A percentile compares a stretch with the other conserved stretches of the same genome.
phyloP scores from a whole-genome alignment of 192 early-diverging fungal species.

The Coemansia aciculifera region DNA sequence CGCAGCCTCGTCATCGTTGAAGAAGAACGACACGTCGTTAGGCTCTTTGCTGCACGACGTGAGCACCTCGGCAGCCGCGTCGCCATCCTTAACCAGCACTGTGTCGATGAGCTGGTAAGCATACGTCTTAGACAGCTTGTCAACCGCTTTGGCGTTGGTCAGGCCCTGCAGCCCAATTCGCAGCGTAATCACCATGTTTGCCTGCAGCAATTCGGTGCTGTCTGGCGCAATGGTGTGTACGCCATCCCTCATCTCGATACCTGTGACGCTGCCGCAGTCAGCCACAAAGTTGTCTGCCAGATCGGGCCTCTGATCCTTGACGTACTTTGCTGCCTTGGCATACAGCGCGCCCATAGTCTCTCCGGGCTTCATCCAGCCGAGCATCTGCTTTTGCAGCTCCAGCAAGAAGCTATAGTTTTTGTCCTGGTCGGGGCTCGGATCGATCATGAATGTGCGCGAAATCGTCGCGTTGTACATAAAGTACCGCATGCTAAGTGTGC shows the following conservation, averaged over 20 bases:
- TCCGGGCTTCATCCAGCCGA: conserved; percentile 73
- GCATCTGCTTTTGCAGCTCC: conserved; percentile 75
- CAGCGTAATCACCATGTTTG: conserved; percentile 84
- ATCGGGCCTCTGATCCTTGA: conserved; percentile 80
- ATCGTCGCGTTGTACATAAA: conserved; percentile 94
- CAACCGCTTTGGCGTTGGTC: conserved; percentile 68
- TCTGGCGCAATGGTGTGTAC: conserved; percentile 76
- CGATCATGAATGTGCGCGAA: conserved; percentile 89
- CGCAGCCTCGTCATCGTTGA: conserved; percentile 52
- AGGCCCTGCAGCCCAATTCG: conserved; percentile 86
- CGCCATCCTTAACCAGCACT: conserved; percentile 58
- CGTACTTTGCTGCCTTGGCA: conserved; percentile 62
- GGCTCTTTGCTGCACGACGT: conserved; percentile 39
- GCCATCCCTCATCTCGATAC: conserved; percentile 92
- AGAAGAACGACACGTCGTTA: conserved; percentile 53
- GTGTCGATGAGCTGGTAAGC: conserved; percentile 84
- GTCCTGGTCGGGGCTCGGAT: conserved; percentile 82
- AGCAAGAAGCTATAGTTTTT: conserved; percentile 91
- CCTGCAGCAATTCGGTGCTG: conserved; percentile 64
- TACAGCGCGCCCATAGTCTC: conserved; percentile 79
- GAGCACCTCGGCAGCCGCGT: conserved; percentile 24
- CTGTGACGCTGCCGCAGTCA: conserved; percentile 84
- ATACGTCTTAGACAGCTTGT: conserved; percentile 76
- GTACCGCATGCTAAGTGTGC: conserved; percentile 92
- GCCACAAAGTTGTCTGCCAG: conserved; percentile 84